A percentile compares a stretch with the other conserved stretches of the same genome.
These are phyloP conservation scores for Macadamia integrifolia DNA, from an alignment of 164 flowering plant species.

Conservation along the genomic window DNA sequence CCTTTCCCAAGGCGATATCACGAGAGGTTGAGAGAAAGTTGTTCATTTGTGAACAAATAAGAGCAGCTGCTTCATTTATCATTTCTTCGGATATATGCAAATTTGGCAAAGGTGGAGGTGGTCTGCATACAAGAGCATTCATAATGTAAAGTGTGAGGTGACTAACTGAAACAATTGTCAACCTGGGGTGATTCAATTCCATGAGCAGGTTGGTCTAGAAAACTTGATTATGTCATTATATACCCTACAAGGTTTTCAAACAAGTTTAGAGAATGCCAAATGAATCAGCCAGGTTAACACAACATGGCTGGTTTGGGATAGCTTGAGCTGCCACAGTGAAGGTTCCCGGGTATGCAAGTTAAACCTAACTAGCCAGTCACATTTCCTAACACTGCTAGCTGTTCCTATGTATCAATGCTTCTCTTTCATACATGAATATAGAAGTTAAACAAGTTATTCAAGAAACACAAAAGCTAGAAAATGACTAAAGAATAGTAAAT, in stretches of 20 bases:
- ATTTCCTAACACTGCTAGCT: not conserved
- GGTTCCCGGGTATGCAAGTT: no score
- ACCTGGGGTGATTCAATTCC: not conserved
- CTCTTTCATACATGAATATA: not conserved
- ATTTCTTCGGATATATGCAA: slow-evolving; percentile 66
- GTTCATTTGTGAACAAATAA: slow-evolving; percentile 42
- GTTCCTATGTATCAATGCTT: not conserved
- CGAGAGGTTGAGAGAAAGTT: slow-evolving; percentile 44
- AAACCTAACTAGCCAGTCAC: no score
- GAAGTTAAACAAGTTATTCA: no score
- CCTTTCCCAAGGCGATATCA: slow-evolving; percentile 71
- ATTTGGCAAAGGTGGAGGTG: slow-evolving; percentile 85
- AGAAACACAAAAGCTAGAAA: not conserved
- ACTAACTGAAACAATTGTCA: not conserved
- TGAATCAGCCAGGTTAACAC: no score
- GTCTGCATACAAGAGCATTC: slow-evolving; percentile 40
- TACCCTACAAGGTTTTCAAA: no score
- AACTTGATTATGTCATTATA: no score
- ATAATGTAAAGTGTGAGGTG: not conserved
- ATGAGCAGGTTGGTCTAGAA: no score
- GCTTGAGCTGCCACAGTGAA: no score
- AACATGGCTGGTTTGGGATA: no score
- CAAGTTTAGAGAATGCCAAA: no score
- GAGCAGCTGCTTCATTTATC: slow-evolving; percentile 43
- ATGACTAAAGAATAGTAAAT: not conserved